Evolutionary conservation across 2,329 filamentous ascomycete genomes (phyloP).

Genomic region (Ceratocystis albifundus): DNA sequence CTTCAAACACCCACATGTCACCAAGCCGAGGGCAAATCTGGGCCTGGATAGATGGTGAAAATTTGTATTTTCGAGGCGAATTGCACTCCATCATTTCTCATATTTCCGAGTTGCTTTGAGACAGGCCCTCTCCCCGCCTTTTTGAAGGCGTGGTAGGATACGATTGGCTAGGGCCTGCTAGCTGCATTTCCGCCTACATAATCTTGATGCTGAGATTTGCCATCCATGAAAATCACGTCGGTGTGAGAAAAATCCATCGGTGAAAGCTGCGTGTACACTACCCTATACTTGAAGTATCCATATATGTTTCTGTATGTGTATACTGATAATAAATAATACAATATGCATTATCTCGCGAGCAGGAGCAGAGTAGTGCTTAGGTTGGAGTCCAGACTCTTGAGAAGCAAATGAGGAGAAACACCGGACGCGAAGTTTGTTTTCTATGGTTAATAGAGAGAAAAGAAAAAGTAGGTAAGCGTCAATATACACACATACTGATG

Average conservation of each 20-base stretch:
- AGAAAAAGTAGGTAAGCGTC: neutral
- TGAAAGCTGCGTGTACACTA: neutral
- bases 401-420: neutral
- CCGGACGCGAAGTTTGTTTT: too few relatives aligned
- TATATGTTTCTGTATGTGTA: neutral
- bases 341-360: neutral
- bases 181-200: slow-evolving; percentile 5
- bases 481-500: neutral
- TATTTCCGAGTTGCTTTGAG: neutral
- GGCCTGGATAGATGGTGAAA: neutral
- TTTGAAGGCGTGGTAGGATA: slow-evolving; percentile 7
- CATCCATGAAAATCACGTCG: slow-evolving; percentile 11
- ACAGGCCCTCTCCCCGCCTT: neutral
- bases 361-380: neutral
- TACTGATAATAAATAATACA: neutral
- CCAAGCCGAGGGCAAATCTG: neutral
- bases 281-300: neutral
- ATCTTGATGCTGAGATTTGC: neutral
- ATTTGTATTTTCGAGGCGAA: neutral
- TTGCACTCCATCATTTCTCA: neutral
- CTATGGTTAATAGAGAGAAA: neutral
- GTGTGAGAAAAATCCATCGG: neutral
- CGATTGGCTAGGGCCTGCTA: slow-evolving; percentile 1
- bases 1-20: neutral
- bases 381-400: neutral